phyloP scores from a whole-genome alignment of 1,284 basidiomycete genomes.

The Tilletia indica region DNA sequence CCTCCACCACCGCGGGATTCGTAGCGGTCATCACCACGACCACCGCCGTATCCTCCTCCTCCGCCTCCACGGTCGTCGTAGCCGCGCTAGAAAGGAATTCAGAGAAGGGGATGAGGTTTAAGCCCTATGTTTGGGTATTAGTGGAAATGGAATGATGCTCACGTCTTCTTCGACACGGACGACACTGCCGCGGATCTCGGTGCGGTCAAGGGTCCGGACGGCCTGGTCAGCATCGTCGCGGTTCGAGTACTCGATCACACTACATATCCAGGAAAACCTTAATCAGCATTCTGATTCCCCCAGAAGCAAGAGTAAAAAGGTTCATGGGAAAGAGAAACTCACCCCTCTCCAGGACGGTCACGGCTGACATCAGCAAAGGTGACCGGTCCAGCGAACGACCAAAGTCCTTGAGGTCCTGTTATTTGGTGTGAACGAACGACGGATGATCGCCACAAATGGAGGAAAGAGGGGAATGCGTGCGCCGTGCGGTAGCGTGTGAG shows the following conservation, averaged over 20 bases:
- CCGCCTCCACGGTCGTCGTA: conserved; percentile 9
- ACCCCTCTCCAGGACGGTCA: conserved; percentile 49
- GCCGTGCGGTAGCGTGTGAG: conserved; percentile 49
- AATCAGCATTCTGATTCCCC: no score
- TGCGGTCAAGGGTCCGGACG: conserved; percentile 52
- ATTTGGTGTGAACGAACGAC: conserved; percentile 71
- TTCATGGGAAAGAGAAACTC: no score
- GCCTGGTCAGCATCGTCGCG: conserved; percentile 53
- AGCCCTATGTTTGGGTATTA: no score
- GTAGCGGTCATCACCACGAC: neutral
- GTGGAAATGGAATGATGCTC: no score
- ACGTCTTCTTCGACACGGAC: conserved; percentile 42
- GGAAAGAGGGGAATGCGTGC: no score
- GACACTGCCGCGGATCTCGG: conserved; percentile 50
- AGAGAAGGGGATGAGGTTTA: neutral
- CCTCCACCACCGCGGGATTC: neutral
- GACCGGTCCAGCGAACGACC: conserved; percentile 75
- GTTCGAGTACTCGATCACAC: conserved; percentile 52
- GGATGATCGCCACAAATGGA: no score
- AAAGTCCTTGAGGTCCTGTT: conserved; percentile 97
- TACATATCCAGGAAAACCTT: neutral
- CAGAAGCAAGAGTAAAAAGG: no score
- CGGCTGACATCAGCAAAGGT: conserved; percentile 51
- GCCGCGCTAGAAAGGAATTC: neutral
- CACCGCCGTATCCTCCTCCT: no score